Base-by-base conservation (phyloP, 495 filamentous ascomycete species). In the Gamarada debralockiae region DNA sequence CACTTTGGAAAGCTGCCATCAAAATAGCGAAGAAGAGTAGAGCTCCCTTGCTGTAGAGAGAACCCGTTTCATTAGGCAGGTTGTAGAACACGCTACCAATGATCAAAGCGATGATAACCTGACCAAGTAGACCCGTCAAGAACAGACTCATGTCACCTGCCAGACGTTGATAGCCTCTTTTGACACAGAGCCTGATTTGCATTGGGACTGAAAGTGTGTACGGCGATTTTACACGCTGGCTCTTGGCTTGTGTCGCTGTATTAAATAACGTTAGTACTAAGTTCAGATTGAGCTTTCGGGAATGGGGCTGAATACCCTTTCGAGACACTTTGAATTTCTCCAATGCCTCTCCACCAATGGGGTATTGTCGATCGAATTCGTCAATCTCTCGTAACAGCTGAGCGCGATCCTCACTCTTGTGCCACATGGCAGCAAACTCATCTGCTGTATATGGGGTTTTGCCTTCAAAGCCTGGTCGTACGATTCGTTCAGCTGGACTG, bases 21-120 rank as follows among this genome's bases (percentile, higher is more conserved):
- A 97, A 73, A 62, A 92, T 83, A 27, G 89, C 84, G 64, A 96
- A 95, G 76, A 96, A 97, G 9, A 97, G 71, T 3, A 96, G 70
- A 39, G 86, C 86, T n/a, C 86, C 89, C 17, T 88, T 79, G 50
- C 78, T 74, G 72, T 83, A 97, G 70, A 95, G 92, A 65, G 79
- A 85, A 24, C 64, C 61, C 0, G 90, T 88, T 13, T 73, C 73
- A 3, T 70, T 61, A 15, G 74, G 63, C 8, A 93, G 64, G 56
- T 95, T 84, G 69, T 83, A 92, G 70, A 95, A 97, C 38, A 96
- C 81, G 58, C 80, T 86, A 17, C 84, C 78, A 60, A 95, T 80
- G 64, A 97, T 84, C 20, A 96, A 69, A 14, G 87, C 74, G 79
- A 92, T 85, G 59, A 78, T 62, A 47, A 76, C 73, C 61, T 95